Base-by-base conservation (phyloP, 371 early-diverging fungal genomes). In the Batkoa obscura region DNA sequence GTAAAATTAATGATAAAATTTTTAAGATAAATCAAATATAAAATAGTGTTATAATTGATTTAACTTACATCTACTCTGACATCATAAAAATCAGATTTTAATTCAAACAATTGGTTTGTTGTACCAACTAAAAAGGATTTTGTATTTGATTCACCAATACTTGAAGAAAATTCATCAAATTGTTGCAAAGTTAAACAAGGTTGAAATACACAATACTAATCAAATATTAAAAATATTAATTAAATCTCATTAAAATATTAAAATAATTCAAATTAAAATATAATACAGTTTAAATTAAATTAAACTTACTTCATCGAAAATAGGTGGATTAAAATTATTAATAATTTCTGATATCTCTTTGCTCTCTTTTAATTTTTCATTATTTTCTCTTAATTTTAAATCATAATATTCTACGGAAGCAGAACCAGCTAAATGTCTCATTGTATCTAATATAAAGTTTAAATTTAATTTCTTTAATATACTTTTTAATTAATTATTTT, bases 161-260 rank as follows among this genome's bases (percentile, higher is more conserved):
- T 9, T 38, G 9, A 2, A 35, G 15, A 9, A 39, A 38, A 35
- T 17, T 17, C 39, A 39, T 34, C 35, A 23, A 34, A 17, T 30
- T 53, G 53, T 31, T 53, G 53, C 13, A 53, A 41, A 9, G 38
- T 53, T 39, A 53, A 30, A 39, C 53, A 53, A 9, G 53, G 53
- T 31, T 53, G 53, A 15, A 53, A 53, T n/a, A 35, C 36, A 23
- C 39, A 35, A 15, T 39, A 36, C 45, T 45, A 45, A 45, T 9
- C 17, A 13, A 4, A 13, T 13, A 13, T 45, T 8, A 45, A 45
- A 9, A n/a, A n/a, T n/a, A n/a, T n/a, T n/a, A n/a, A n/a, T n/a
- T n/a, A n/a, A n/a, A n/a, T n/a, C n/a, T n/a, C n/a, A n/a, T n/a
- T n/a, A n/a, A n/a, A n/a, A n/a, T n/a, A n/a, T n/a, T n/a, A n/a